A percentile compares a stretch with the other conserved stretches of the same genome.
phyloP scores from a whole-genome alignment of 1,284 basidiomycete genomes.

The Trametes pubescens region DNA sequence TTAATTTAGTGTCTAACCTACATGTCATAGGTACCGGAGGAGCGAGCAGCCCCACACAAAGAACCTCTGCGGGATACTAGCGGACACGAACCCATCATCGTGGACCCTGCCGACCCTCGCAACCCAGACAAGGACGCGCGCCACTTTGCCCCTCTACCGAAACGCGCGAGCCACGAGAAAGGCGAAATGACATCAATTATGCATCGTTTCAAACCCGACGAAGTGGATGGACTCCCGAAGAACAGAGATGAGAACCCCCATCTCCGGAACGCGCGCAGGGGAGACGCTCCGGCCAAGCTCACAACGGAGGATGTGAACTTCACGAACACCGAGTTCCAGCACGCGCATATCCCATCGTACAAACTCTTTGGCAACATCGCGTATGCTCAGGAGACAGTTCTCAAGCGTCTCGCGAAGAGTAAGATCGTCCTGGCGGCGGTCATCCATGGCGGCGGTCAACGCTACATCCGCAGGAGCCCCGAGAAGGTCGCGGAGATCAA shows the following conservation, averaged over 20 bases:
- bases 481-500: slow-evolving; percentile 14
- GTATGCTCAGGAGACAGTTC: neutral
- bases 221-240: slow-evolving; percentile 3
- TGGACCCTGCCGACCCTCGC: too few species aligned
- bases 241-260: slow-evolving; percentile 8
- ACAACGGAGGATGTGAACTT: neutral
- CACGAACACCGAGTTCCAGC: neutral
- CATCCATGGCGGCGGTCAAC: slow-evolving; percentile 16
- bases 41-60: too few species aligned
- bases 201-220: neutral
- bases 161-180: neutral
- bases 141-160: slow-evolving; percentile 2
- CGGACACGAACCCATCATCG: too few species aligned
- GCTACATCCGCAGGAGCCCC: slow-evolving; percentile 6
- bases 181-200: slow-evolving; percentile 4
- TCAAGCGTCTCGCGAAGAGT: neutral
- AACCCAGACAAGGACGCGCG: neutral
- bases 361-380: slow-evolving; percentile 8
- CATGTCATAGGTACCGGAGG: too few species aligned
- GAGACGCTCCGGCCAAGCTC: neutral
- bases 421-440: slow-evolving; percentile 6
- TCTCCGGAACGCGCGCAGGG: neutral
- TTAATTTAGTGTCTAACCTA: too few species aligned
- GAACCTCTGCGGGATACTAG: too few species aligned
- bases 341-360: slow-evolving; percentile 10